A percentile compares a stretch with the other conserved stretches of the same genome.
Conservation (phyloP, 257 asterid species). For the Solanum etuberosum region DNA sequence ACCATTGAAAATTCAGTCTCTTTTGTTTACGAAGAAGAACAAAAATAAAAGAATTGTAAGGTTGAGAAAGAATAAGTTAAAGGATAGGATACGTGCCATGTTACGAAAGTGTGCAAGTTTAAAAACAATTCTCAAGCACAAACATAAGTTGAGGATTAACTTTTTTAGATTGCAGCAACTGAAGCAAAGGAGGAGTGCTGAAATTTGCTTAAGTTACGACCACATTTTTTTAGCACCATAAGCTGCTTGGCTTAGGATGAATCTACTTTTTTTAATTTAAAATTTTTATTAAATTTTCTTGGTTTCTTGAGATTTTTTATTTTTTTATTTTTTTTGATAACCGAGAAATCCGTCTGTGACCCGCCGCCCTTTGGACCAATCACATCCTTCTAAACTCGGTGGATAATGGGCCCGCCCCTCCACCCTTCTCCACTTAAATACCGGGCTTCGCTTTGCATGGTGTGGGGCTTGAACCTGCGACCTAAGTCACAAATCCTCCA, state of each 20-base stretch:
- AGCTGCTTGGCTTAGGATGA: background rate
- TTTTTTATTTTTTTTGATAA: no score
- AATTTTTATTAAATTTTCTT: no score
- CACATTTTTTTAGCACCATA: background rate
- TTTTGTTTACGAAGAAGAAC: background rate
- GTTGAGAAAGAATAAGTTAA: background rate
- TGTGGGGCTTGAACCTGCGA: no score
- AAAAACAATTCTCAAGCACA: background rate
- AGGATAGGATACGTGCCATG: background rate
- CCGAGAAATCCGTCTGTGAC: no score
- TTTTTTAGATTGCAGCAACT: background rate
- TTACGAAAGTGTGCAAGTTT: background rate
- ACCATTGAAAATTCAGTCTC: background rate
- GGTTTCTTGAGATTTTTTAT: background rate
- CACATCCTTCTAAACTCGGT: no score
- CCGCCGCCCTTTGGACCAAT: no score
- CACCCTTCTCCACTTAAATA: no score
- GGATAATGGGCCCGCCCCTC: no score
- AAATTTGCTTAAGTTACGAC: background rate
- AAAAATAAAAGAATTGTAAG: background rate
- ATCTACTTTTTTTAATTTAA: background rate
- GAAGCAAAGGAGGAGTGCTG: background rate
- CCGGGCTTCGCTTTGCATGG: no score
- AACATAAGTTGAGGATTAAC: background rate
- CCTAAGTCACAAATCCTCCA: no score